Percentiles rank a stretch among this genome's conserved stretches.
phyloP scores from a whole-genome alignment of 257 asterid genomes.

The Verbena officinalis region DNA sequence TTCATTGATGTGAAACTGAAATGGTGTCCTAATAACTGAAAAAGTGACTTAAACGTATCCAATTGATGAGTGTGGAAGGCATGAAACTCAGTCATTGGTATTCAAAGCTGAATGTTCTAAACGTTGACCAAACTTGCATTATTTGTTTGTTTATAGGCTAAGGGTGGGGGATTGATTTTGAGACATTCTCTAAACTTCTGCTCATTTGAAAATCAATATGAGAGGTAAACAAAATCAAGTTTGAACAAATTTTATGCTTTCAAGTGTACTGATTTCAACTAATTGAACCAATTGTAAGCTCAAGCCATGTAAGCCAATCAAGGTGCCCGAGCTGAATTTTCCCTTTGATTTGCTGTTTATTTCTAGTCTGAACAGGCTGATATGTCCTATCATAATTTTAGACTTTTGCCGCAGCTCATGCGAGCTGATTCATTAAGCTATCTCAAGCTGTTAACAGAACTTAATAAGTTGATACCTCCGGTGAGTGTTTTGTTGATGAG shows the following conservation, averaged over 20 bases:
- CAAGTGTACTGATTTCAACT: not conserved
- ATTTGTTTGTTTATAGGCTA: not conserved
- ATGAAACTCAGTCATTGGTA: not conserved
- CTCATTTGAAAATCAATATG: not conserved
- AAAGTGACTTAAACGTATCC: not conserved
- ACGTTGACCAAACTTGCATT: not conserved
- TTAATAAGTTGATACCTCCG: too few relatives aligned
- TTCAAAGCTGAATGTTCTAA: not conserved
- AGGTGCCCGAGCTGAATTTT: slow-evolving; percentile 8
- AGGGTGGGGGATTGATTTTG: not conserved
- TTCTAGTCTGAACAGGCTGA: not conserved
- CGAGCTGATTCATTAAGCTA: slow-evolving; percentile 15
- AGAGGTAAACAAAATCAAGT: not conserved
- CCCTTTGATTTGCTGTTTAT: slow-evolving; percentile 4
- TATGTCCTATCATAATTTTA: not conserved
- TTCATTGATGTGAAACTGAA: slow-evolving; percentile 13
- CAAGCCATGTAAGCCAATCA: slow-evolving; percentile 1
- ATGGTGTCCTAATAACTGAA: not conserved
- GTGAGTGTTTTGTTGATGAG: too few relatives aligned
- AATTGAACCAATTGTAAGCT: not conserved
- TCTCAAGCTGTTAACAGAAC: too few relatives aligned
- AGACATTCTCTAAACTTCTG: not conserved
- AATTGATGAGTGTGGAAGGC: not conserved
- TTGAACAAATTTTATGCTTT: not conserved
- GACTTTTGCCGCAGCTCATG: not conserved